Conservation (phyloP, 2,329 filamentous ascomycete species). For the Talaromyces verruculosus region DNA sequence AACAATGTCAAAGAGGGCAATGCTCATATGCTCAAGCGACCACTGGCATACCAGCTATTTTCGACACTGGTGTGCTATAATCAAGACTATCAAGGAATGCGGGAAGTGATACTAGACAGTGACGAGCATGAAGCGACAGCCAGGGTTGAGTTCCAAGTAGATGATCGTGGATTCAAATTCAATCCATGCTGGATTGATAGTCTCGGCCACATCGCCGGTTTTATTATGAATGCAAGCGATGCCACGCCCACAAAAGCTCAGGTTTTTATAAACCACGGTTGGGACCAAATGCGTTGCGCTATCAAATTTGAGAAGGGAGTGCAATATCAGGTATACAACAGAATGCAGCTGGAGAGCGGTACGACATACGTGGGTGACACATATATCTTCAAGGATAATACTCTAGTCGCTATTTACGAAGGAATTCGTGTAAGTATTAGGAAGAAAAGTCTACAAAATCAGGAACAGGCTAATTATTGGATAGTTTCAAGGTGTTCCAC, state of each 20-base stretch:
- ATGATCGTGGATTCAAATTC: conserved; percentile 21
- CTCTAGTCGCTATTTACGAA: neutral
- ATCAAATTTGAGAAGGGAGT: conserved; percentile 25
- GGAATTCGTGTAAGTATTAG: conserved; percentile 1
- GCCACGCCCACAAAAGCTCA: conserved; percentile 29
- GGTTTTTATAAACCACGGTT: conserved; percentile 40
- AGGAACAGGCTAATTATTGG: neutral
- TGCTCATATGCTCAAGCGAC: conserved; percentile 23
- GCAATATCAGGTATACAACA: conserved; percentile 33
- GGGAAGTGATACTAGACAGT: conserved; percentile 38
- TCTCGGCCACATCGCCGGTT: conserved; percentile 37
- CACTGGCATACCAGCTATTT: conserved; percentile 39
- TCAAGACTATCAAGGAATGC: conserved; percentile 35
- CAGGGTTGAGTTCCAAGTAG: conserved; percentile 13
- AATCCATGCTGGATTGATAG: conserved; percentile 38
- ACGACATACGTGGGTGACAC: conserved; percentile 27
- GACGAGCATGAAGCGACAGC: conserved; percentile 27
- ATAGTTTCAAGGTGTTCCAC: neutral
- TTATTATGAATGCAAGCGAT: conserved; percentile 40
- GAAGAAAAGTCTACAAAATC: too few relatives aligned
- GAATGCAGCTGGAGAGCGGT: conserved; percentile 28
- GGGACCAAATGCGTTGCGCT: conserved; percentile 31
- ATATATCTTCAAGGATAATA: conserved; percentile 31
- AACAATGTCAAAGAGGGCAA: conserved; percentile 14
- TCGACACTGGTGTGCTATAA: conserved; percentile 35